Percentiles rank a stretch among this genome's conserved stretches.
These are phyloP conservation scores for Alternaria dauci DNA, from an alignment of 2,329 filamentous ascomycete genomes.

Conservation along the genomic window DNA sequence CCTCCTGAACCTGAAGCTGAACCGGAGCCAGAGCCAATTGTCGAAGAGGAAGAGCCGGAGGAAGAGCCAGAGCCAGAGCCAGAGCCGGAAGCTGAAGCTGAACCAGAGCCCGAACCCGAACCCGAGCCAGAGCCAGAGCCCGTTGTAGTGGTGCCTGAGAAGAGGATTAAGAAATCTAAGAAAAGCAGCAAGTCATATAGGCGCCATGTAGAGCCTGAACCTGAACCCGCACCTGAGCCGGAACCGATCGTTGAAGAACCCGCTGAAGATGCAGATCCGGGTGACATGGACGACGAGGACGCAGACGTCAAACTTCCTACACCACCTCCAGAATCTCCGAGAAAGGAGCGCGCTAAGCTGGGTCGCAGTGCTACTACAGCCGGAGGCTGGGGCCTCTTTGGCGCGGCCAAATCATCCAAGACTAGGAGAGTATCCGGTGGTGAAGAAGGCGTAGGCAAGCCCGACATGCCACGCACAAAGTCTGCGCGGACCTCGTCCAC, in stretches of 20 bases:
- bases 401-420: constrained; percentile 54
- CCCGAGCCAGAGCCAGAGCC: constrained; percentile 34
- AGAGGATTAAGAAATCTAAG: constrained; percentile 35
- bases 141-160: constrained; percentile 29
- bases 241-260: constrained; percentile 34
- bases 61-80: constrained; percentile 39
- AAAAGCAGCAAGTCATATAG: constrained; percentile 41
- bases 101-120: constrained; percentile 34
- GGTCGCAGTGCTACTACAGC: constrained; percentile 70
- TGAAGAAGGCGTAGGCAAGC: constrained; percentile 45
- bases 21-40: constrained; percentile 18
- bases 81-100: constrained; percentile 33
- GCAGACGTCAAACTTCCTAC: constrained; percentile 55
- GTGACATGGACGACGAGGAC: constrained; percentile 37
- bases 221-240: constrained; percentile 23
- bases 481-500: constrained; percentile 58
- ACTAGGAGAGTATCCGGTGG: constrained; percentile 43
- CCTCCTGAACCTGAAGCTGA: constrained; percentile 33
- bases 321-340: constrained; percentile 57
- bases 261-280: constrained; percentile 34
- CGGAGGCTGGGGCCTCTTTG: constrained; percentile 76
- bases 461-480: constrained; percentile 63
- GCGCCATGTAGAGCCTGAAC: constrained; percentile 27
- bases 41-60: constrained; percentile 34
- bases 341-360: constrained; percentile 80